A percentile compares a stretch with the other conserved stretches of the same genome.
Evolutionary conservation across 2,329 filamentous ascomycete genomes (phyloP).

Genomic region (Alternaria gansuensis): DNA sequence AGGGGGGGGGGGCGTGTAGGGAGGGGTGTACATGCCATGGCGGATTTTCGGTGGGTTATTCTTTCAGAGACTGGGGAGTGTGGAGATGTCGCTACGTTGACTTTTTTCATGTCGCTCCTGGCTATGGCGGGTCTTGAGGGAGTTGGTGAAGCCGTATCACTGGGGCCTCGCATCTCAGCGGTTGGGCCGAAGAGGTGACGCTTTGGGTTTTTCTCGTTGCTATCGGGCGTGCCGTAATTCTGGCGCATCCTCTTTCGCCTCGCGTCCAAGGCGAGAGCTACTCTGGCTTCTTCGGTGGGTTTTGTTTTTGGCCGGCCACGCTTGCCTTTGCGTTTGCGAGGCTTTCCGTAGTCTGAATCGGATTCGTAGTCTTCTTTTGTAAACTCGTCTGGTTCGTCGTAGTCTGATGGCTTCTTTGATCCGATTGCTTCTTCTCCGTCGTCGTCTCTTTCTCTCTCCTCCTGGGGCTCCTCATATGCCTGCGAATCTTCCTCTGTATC

Average conservation of each 20-base stretch:
- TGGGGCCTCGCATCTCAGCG: background rate
- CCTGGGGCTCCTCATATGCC: background rate
- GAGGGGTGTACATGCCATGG: background rate
- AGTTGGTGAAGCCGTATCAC: background rate
- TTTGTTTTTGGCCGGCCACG: background rate
- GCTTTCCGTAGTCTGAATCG: background rate
- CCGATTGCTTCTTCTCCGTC: background rate
- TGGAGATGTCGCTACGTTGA: background rate
- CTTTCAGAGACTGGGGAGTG: background rate
- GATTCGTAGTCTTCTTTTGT: background rate
- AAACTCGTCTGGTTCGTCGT: background rate
- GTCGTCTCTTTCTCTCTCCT: background rate
- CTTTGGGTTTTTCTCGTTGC: slow-evolving; percentile 1
- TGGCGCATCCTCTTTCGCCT: slow-evolving; percentile 2
- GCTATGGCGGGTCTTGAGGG: background rate
- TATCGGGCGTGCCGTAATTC: background rate
- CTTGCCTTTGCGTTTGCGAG: background rate
- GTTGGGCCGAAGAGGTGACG: slow-evolving; percentile 2
- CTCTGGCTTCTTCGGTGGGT: background rate
- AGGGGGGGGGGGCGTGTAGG: background rate
- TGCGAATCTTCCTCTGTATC: background rate
- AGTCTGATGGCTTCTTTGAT: background rate
- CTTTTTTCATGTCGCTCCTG: background rate
- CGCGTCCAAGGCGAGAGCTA: background rate
- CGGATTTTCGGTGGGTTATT: background rate